Evolutionary conservation across 169 alveolate species (phyloP).

Genomic region (Plasmodium ovale): DNA sequence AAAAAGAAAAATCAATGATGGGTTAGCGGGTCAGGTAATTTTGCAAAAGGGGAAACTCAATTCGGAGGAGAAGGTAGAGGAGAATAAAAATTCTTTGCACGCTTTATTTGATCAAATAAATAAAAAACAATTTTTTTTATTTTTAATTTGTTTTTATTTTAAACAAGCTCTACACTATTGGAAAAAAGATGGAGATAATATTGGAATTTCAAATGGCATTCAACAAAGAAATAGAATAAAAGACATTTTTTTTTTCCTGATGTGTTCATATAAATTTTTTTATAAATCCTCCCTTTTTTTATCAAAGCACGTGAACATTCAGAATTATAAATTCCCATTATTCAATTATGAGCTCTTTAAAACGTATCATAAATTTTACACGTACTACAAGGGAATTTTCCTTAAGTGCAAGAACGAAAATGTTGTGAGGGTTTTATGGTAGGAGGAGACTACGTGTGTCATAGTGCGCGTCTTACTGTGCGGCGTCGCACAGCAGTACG

Average conservation of each 20-base stretch:
- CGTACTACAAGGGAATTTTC: conserved; percentile 37
- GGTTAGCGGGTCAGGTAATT: conserved; percentile 14
- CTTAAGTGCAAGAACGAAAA: conserved; percentile 41
- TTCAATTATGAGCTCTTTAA: conserved; percentile 42
- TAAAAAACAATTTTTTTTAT: conserved; percentile 67
- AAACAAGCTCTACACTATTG: conserved; percentile 59
- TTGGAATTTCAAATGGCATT: conserved; percentile 65
- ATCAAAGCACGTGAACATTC: conserved; percentile 25
- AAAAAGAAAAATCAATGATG: conserved; percentile 58
- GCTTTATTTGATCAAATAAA: conserved; percentile 34
- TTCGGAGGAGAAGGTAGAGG: not conserved
- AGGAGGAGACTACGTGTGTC: no score
- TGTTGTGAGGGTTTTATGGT: conserved; percentile 5
- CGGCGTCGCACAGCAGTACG: no score
- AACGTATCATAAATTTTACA: conserved; percentile 40
- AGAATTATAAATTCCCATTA: conserved; percentile 35
- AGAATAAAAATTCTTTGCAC: not conserved
- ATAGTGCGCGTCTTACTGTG: no score
- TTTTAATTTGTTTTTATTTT: conserved; percentile 59
- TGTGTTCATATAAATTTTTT: conserved; percentile 73
- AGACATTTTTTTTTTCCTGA: conserved; percentile 58
- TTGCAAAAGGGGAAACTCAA: not conserved
- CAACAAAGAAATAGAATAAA: conserved; percentile 71
- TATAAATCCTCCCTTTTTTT: conserved; percentile 62
- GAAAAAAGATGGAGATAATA: conserved; percentile 54